A percentile compares a stretch with the other conserved stretches of the same genome.
Conservation (phyloP, 805 yeast genomes). For the Saturnispora halmiae region DNA sequence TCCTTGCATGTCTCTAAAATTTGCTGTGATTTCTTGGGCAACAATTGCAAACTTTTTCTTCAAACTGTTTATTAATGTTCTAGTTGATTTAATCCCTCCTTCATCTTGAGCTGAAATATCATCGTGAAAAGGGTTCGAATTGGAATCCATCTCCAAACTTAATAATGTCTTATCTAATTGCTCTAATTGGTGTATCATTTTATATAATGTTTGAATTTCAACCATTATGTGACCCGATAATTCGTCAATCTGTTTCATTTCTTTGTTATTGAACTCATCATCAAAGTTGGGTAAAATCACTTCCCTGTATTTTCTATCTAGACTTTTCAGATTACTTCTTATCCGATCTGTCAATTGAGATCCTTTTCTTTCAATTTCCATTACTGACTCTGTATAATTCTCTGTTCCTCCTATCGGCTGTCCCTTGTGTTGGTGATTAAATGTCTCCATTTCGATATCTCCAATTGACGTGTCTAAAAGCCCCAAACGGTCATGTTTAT, state of each 20-base stretch:
- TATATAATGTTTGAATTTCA: constrained; percentile 70
- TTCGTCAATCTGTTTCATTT: constrained; percentile 49
- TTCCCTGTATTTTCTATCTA: constrained; percentile 67
- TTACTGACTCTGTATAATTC: constrained; percentile 9
- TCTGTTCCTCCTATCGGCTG: background rate
- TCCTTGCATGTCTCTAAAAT: constrained; percentile 80
- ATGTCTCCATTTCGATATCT: constrained; percentile 10
- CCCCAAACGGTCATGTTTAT: constrained; percentile 48
- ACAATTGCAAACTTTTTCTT: constrained; percentile 77
- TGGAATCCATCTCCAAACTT: background rate
- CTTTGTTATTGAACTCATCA: constrained; percentile 69
- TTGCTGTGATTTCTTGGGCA: constrained; percentile 69
- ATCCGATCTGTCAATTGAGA: constrained; percentile 30
- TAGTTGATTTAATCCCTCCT: constrained; percentile 7
- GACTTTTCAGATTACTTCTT: constrained; percentile 43
- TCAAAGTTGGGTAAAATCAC: constrained; percentile 80
- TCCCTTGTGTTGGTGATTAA: background rate
- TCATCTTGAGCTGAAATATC: background rate
- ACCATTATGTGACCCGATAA: constrained; percentile 68
- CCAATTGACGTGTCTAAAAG: constrained; percentile 30
- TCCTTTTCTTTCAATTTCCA: constrained; percentile 13
- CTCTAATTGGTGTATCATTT: constrained; percentile 55
- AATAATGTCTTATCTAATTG: constrained; percentile 24
- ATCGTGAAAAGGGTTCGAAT: constrained; percentile 4
- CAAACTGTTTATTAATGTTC: constrained; percentile 62